These are phyloP conservation scores for Silene noctiflora DNA, from an alignment of 179 eudicot species.

Conservation along the genomic window DNA sequence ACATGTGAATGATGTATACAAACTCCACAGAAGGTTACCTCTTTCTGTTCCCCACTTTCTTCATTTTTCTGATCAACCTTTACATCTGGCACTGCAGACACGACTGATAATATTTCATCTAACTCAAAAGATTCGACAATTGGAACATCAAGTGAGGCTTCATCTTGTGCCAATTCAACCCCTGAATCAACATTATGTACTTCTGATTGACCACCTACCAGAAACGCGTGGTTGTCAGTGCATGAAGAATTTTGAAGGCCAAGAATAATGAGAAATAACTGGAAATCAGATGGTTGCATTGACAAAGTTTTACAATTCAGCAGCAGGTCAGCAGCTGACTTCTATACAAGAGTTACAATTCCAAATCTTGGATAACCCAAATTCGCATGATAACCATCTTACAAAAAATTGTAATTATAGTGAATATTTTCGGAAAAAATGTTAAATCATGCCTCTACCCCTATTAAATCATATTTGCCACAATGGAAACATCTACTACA, in stretches of 20 bases:
- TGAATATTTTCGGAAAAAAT: too few species aligned
- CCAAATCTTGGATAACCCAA: neutral
- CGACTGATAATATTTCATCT: conserved; percentile 71
- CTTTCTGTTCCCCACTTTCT: conserved; percentile 50
- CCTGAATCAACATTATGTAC: conserved; percentile 35
- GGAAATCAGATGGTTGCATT: neutral
- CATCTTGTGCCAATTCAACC: conserved; percentile 29
- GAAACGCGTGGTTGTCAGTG: conserved; percentile 9
- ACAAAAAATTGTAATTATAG: too few species aligned
- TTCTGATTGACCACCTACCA: conserved; percentile 35
- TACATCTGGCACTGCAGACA: conserved; percentile 36
- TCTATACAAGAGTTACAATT: neutral
- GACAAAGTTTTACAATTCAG: neutral
- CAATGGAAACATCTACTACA: too few species aligned
- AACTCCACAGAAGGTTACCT: conserved; percentile 40
- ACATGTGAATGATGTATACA: neutral
- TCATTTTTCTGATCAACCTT: conserved; percentile 39
- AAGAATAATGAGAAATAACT: neutral
- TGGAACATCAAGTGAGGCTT: conserved; percentile 32
- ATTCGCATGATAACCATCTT: neutral
- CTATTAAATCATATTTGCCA: too few species aligned
- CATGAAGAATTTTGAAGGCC: conserved; percentile 5
- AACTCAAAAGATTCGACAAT: conserved; percentile 42
- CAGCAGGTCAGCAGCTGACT: neutral
- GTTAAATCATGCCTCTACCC: too few species aligned